Conservation (phyloP, 2,329 filamentous ascomycete species). For the Venturia carpophila region DNA sequence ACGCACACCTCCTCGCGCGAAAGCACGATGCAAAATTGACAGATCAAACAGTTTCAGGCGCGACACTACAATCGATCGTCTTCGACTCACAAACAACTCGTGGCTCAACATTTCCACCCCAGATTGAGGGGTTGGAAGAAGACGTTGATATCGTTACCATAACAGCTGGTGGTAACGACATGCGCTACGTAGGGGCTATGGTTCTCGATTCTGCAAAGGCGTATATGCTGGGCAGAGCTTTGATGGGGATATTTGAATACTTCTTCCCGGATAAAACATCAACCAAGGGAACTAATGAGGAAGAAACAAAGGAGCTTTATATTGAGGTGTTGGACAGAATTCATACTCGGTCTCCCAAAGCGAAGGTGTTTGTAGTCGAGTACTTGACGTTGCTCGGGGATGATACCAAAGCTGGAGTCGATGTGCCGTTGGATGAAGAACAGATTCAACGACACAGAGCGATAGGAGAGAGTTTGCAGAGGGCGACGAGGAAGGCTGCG, state of each 20-base stretch:
- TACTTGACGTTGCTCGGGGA: constrained; percentile 17
- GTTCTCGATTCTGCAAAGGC: constrained; percentile 11
- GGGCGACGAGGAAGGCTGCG: constrained; percentile 6
- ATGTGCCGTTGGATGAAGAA: constrained; percentile 6
- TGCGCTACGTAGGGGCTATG: constrained; percentile 18
- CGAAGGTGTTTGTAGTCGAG: constrained; percentile 15
- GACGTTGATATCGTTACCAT: constrained; percentile 33
- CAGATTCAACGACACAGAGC: constrained; percentile 4
- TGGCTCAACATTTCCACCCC: constrained; percentile 29
- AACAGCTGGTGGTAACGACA: constrained; percentile 34
- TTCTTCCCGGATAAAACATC: background rate
- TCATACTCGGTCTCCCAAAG: constrained; percentile 11
- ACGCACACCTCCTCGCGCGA: constrained; percentile 29
- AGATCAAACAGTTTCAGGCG: constrained; percentile 28
- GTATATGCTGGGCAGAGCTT: background rate
- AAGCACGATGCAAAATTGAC: constrained; percentile 25
- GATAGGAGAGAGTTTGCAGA: constrained; percentile 10
- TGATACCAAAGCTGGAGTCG: background rate
- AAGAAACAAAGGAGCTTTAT: background rate
- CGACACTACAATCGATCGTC: constrained; percentile 33
- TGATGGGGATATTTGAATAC: background rate
- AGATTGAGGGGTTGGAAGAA: constrained; percentile 29
- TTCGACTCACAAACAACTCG: constrained; percentile 28
- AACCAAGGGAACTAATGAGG: background rate
- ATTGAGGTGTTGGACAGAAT: constrained; percentile 4